Evolutionary conservation across 805 yeast genomes (phyloP), one percentile per base, ranked within the genome.

Genomic region (Candida montana): DNA sequence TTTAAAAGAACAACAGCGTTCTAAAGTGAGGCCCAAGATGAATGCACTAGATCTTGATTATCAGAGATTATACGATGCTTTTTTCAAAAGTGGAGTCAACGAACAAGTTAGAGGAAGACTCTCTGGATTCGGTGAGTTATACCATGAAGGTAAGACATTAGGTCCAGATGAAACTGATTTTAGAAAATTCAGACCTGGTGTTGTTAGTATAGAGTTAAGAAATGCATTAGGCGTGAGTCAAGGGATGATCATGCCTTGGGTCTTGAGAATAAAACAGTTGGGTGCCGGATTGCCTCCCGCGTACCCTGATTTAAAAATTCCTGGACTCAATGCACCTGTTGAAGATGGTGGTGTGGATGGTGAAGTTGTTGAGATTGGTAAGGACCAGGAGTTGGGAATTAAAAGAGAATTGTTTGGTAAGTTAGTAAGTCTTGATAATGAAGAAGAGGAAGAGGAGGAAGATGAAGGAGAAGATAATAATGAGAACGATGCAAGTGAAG

Each of bases 11-110:
- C 71, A 75, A 54, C 82, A 82, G 59, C 71, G 97, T 47, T 91
- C 85, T 42, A 71, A 84, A 39, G 95, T 89, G 0, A 96, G 87
- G 59, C 96, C 96, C 0, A 87, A 86, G 57, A 69, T 88, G 79
- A 95, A 95, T 1, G 70, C 79, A 39, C 60, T 91, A 18, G 98
- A 91, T 58, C 74, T 93, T 19, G 97, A 91, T 61, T 90, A 83
- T 57, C 81, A 76, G 47, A 83, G 79, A 48, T 62, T 91, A 17
- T 80, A 87, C 56, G 85, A 86, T 58, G 95, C 96, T 0, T 90
- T 91, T 55, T 90, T 88, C 71, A 82, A 81, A 56, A 66, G 74
- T 53, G 96, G 91, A 54, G 69, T 80, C 0, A 81, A 21, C 24
- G 24, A 21, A 7, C 9, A 21, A 21, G 24, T 21, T 21, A 21